phyloP scores from a whole-genome alignment of 805 yeast species.

The Saccharomycopsis synnaedendra region DNA sequence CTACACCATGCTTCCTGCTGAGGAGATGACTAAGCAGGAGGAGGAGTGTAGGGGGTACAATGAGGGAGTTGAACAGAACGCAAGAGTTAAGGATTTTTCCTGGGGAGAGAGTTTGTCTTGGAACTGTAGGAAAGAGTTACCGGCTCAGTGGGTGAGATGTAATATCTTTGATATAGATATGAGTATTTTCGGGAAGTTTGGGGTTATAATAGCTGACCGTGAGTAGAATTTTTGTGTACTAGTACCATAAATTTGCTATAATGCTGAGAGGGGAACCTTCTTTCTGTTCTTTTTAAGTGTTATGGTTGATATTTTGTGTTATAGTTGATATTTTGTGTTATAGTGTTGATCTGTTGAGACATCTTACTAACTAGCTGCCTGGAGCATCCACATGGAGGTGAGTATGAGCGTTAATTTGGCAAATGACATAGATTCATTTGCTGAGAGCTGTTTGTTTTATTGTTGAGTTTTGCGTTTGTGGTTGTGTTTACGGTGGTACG shows the following conservation, averaged over 20 bases:
- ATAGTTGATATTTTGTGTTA: too few species aligned
- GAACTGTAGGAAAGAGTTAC: conserved; percentile 21
- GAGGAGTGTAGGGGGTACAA: conserved; percentile 17
- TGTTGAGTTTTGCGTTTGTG: too few species aligned
- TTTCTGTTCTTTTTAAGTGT: too few species aligned
- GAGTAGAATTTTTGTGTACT: not conserved
- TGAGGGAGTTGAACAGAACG: conserved; percentile 8
- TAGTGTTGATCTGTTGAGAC: not conserved
- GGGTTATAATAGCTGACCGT: conserved; percentile 75
- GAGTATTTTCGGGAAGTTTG: conserved; percentile 62
- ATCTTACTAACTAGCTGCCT: conserved; percentile 42
- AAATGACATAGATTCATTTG: not conserved
- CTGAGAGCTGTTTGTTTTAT: not conserved
- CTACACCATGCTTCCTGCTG: conserved; percentile 34
- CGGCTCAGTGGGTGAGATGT: conserved; percentile 82
- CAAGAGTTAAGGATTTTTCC: conserved; percentile 29
- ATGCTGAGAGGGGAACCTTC: too few species aligned
- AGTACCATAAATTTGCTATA: not conserved
- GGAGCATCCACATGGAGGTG: conserved; percentile 88
- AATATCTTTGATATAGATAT: conserved; percentile 72
- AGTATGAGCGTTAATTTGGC: conserved; percentile 3
- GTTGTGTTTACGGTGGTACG: too few species aligned
- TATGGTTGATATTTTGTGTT: too few species aligned
- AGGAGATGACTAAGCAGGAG: conserved; percentile 6
- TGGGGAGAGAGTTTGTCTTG: conserved; percentile 34